These are phyloP conservation scores for Chaetomium globosum DNA, from an alignment of 2,329 filamentous ascomycete species.

Conservation along the genomic window DNA sequence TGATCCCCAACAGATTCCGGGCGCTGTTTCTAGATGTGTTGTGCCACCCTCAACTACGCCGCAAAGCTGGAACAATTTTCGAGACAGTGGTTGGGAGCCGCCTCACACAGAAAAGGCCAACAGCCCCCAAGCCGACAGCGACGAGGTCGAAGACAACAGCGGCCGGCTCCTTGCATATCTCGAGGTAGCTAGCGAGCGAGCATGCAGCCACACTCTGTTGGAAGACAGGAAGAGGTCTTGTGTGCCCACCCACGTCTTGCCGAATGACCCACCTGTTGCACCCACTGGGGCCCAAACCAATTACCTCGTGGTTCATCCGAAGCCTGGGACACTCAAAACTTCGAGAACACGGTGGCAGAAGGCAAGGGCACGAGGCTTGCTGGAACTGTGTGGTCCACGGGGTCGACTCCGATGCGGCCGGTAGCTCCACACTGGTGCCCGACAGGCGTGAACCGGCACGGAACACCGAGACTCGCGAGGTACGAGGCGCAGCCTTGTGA, in stretches of 20 bases:
- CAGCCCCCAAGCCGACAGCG: slow-evolving; percentile 5
- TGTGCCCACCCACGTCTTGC: slow-evolving; percentile 25
- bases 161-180: neutral
- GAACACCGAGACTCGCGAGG: neutral
- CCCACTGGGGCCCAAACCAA: slow-evolving; percentile 10
- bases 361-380: slow-evolving; percentile 18
- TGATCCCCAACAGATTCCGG: slow-evolving; percentile 19
- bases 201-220: slow-evolving; percentile 22
- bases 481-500: slow-evolving; percentile 32
- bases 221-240: slow-evolving; percentile 10
- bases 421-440: slow-evolving; percentile 23
- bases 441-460: slow-evolving; percentile 8
- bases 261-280: slow-evolving; percentile 23
- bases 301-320: slow-evolving; percentile 25
- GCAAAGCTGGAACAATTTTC: neutral
- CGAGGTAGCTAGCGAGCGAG: neutral
- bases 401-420: slow-evolving; percentile 21
- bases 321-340: neutral
- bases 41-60: slow-evolving; percentile 28
- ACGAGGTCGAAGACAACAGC: slow-evolving; percentile 1
- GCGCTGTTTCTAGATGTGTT: slow-evolving; percentile 6
- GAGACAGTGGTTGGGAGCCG: slow-evolving; percentile 9
- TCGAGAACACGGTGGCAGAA: slow-evolving; percentile 22
- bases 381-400: slow-evolving; percentile 19
- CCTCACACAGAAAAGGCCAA: slow-evolving; percentile 15